A percentile compares a stretch with the other conserved stretches of the same genome.
phyloP scores from a whole-genome alignment of 2,329 filamentous ascomycete species.

The Pseudocercospora eumusae region DNA sequence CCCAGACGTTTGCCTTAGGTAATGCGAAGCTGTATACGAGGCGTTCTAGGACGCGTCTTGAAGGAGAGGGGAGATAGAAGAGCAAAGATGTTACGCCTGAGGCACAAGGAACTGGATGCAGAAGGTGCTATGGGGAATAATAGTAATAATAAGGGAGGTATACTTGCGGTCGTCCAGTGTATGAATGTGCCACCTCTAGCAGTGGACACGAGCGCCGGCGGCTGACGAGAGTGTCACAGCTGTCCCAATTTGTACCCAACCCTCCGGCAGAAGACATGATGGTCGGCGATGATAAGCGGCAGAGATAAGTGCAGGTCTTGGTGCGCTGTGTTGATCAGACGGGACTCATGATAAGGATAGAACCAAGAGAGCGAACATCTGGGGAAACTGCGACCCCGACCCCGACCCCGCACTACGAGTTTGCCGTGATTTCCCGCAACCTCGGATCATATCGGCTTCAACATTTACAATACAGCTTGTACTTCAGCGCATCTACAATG shows the following conservation, averaged over 20 bases:
- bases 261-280: constrained; percentile 1
- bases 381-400: too few species aligned
- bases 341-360: neutral
- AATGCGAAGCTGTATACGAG: neutral
- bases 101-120: neutral
- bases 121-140: constrained; percentile 1
- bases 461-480: too few species aligned
- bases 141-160: too few species aligned
- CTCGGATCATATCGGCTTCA: too few species aligned
- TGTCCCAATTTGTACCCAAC: neutral
- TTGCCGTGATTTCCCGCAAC: too few species aligned
- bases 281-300: constrained; percentile 1
- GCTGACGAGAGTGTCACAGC: constrained; percentile 1
- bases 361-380: too few species aligned
- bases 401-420: too few species aligned
- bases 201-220: neutral
- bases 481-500: too few species aligned
- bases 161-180: neutral
- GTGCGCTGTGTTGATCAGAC: neutral
- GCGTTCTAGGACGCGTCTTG: neutral
- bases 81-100: neutral
- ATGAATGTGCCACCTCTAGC: neutral
- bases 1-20: neutral
- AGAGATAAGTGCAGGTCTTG: neutral
- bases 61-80: neutral